Percentiles rank a stretch among this genome's conserved stretches.
phyloP scores from a whole-genome alignment of 2,329 filamentous ascomycete species.

The Venturia effusa region DNA sequence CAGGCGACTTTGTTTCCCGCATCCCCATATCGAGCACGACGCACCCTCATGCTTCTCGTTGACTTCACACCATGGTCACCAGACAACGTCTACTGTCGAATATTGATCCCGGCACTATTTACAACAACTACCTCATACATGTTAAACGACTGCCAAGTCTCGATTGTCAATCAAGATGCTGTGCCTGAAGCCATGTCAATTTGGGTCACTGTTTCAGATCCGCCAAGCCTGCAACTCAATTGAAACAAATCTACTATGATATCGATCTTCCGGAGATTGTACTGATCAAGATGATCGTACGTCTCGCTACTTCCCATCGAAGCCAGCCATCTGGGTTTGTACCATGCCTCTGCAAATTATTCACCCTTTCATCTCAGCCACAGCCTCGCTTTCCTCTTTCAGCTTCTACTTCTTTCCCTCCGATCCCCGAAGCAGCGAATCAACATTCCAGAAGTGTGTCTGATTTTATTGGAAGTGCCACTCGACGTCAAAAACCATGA shows the following conservation, averaged over 20 bases:
- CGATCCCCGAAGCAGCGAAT: neutral
- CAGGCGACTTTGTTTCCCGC: neutral
- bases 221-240: neutral
- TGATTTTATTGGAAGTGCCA: neutral
- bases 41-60: neutral
- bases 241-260: neutral
- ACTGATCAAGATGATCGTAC: neutral
- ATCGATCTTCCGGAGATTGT: neutral
- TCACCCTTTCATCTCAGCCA: neutral
- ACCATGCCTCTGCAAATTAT: neutral
- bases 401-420: neutral
- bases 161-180: neutral
- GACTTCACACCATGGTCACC: too few relatives aligned
- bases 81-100: too few relatives aligned
- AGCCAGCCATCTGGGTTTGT: neutral
- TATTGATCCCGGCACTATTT: neutral
- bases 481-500: neutral
- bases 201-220: neutral
- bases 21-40: neutral
- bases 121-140: neutral
- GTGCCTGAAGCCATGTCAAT: neutral
- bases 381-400: neutral
- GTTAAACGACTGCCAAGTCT: neutral
- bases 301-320: neutral
- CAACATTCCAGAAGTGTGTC: neutral